Conservation (phyloP, 352 stramenopile species). For the Nothophytophthora sp. region DNA sequence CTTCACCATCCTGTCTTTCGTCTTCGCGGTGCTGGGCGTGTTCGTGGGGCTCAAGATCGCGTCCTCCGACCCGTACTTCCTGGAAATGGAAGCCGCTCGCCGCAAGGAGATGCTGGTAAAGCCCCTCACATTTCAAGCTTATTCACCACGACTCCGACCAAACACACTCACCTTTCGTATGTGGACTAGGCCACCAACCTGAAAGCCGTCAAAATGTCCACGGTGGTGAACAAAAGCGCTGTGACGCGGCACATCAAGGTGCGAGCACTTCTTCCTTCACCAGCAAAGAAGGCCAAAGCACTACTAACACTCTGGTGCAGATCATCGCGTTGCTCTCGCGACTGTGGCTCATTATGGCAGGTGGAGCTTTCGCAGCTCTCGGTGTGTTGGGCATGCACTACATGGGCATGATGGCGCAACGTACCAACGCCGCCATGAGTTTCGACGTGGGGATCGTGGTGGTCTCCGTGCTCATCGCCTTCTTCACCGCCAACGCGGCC, state of each 20-base stretch:
- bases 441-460: conserved; percentile 27
- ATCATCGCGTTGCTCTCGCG: conserved; percentile 44
- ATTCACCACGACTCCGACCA: neutral
- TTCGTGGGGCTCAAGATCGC: conserved; percentile 40
- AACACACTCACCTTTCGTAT: neutral
- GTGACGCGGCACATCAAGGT: conserved; percentile 36
- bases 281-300: no score
- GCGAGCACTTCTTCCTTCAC: neutral
- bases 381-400: conserved; percentile 58
- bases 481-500: conserved; percentile 32
- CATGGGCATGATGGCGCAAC: conserved; percentile 48
- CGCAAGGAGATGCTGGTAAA: conserved; percentile 28
- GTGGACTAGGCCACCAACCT: conserved; percentile 29
- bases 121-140: neutral
- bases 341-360: conserved; percentile 35
- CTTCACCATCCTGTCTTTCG: conserved; percentile 40
- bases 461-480: conserved; percentile 40
- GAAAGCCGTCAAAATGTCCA: conserved; percentile 37
- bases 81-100: conserved; percentile 33
- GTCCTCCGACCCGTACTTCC: conserved; percentile 44
- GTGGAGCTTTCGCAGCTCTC: conserved; percentile 32
- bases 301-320: no score
- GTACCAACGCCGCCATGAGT: conserved; percentile 21
- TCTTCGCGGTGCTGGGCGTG: conserved; percentile 36
- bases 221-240: conserved; percentile 35